These are phyloP conservation scores for Chalciporus sp. DNA, from an alignment of 1,284 basidiomycete species.

Conservation along the genomic window DNA sequence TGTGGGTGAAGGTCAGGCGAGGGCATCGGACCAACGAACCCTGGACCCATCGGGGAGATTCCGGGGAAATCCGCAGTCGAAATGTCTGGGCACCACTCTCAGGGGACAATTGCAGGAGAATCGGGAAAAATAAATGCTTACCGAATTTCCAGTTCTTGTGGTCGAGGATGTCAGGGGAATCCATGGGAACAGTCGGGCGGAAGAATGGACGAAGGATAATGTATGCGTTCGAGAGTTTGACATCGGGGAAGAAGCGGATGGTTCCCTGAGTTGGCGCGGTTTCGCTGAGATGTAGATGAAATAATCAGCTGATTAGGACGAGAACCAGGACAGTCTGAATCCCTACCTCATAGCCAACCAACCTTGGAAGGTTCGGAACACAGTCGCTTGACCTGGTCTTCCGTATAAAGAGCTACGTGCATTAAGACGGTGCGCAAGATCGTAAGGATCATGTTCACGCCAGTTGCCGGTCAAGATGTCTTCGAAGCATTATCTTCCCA, in stretches of 20 bases:
- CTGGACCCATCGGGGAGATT: slow-evolving; percentile 43
- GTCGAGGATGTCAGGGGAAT: slow-evolving; percentile 49
- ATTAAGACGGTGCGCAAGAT: slow-evolving; percentile 60
- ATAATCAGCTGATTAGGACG: background rate
- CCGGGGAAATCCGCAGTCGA: slow-evolving; percentile 62
- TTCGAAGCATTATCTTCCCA: slow-evolving; percentile 83
- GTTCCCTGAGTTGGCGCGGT: slow-evolving; percentile 80
- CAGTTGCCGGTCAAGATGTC: slow-evolving; percentile 72
- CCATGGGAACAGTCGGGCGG: slow-evolving; percentile 45
- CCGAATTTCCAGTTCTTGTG: slow-evolving; percentile 76
- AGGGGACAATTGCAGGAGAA: background rate
- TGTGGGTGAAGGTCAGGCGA: slow-evolving; percentile 64
- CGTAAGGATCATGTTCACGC: slow-evolving; percentile 72
- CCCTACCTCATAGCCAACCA: slow-evolving; percentile 66
- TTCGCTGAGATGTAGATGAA: slow-evolving; percentile 46
- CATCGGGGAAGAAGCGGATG: slow-evolving; percentile 75
- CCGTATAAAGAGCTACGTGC: slow-evolving; percentile 65
- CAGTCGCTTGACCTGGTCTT: slow-evolving; percentile 58
- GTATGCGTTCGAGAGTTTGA: slow-evolving; percentile 77
- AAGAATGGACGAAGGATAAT: slow-evolving; percentile 86
- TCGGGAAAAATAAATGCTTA: slow-evolving; percentile 24
- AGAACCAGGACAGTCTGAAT: background rate
- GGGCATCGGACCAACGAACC: slow-evolving; percentile 56
- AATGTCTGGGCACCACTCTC: slow-evolving; percentile 43
- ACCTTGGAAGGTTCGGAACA: slow-evolving; percentile 85